phyloP scores from a whole-genome alignment of 2,329 filamentous ascomycete genomes.

The Aspergillus udagawae region DNA sequence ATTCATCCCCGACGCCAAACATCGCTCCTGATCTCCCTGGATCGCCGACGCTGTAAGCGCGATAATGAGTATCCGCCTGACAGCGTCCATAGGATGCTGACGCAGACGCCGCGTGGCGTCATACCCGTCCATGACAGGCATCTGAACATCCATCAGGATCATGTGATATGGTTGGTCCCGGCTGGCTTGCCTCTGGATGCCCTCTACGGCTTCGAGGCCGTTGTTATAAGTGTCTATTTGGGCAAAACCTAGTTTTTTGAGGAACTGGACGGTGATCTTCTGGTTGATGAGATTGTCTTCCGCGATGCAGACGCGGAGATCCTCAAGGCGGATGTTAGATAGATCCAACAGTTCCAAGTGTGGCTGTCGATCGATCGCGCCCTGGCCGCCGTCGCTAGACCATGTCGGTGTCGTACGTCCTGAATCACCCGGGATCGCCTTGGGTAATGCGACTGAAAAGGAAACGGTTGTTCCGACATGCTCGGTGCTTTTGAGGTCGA shows the following conservation, averaged over 20 bases:
- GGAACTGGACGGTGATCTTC: slow-evolving; percentile 87
- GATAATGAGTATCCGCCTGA: slow-evolving; percentile 69
- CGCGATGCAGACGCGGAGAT: slow-evolving; percentile 85
- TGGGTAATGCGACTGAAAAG: slow-evolving; percentile 82
- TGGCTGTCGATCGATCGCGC: slow-evolving; percentile 42
- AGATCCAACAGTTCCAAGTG: slow-evolving; percentile 52
- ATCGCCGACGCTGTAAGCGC: slow-evolving; percentile 92
- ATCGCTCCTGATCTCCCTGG: slow-evolving; percentile 92
- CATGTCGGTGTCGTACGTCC: slow-evolving; percentile 14
- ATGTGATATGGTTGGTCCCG: slow-evolving; percentile 79
- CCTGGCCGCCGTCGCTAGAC: slow-evolving; percentile 53
- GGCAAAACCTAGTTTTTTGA: slow-evolving; percentile 68
- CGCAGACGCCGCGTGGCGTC: slow-evolving; percentile 82
- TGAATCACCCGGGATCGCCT: slow-evolving; percentile 48
- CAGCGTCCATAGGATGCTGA: slow-evolving; percentile 52
- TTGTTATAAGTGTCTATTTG: slow-evolving; percentile 86
- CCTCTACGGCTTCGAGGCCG: slow-evolving; percentile 81
- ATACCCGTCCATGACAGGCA: slow-evolving; percentile 90
- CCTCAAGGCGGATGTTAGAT: slow-evolving; percentile 68
- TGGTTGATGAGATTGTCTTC: slow-evolving; percentile 96
- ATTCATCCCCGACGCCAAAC: slow-evolving; percentile 94
- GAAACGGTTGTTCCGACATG: slow-evolving; percentile 55
- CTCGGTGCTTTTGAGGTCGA: too few species aligned
- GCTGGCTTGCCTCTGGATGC: slow-evolving; percentile 65
- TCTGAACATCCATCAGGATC: slow-evolving; percentile 93